phyloP scores from a whole-genome alignment of 345 rosid species.

The Dipteronia dyeriana region DNA sequence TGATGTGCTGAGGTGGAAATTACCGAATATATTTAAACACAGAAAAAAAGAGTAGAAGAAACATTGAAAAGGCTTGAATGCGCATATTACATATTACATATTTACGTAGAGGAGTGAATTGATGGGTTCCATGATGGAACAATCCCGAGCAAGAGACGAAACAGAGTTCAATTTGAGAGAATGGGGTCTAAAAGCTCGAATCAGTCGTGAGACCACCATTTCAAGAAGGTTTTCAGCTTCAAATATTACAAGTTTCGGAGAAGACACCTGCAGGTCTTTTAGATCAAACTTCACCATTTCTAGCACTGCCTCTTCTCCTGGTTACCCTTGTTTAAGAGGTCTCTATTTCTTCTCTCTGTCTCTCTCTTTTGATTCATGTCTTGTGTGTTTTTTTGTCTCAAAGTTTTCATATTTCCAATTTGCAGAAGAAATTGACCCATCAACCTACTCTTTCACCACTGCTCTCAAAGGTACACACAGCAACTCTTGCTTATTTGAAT shows the following conservation, averaged over 20 bases:
- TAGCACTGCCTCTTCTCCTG: slow-evolving; percentile 96
- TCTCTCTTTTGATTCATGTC: neutral
- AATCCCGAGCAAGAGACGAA: slow-evolving; percentile 24
- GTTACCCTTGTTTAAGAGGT: slow-evolving; percentile 54
- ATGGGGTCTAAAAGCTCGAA: slow-evolving; percentile 53
- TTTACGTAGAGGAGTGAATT: no score
- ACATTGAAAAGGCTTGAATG: no score
- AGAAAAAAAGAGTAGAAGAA: no score
- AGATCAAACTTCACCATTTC: slow-evolving; percentile 68
- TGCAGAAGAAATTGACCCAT: slow-evolving; percentile 91
- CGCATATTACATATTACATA: no score
- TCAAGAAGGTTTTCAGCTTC: slow-evolving; percentile 87
- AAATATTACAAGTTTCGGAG: slow-evolving; percentile 68
- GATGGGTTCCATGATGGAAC: slow-evolving; percentile 29
- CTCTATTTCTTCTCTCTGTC: neutral
- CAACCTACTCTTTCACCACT: slow-evolving; percentile 84
- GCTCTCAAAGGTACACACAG: slow-evolving; percentile 66
- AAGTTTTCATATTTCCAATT: neutral
- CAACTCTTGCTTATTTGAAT: neutral
- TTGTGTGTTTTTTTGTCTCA: neutral
- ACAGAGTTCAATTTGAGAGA: slow-evolving; percentile 51
- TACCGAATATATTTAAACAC: no score
- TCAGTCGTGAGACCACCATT: slow-evolving; percentile 48
- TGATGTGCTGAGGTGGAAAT: no score
- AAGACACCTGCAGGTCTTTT: slow-evolving; percentile 54